Evolutionary conservation across 352 stramenopile species (phyloP).

Genomic region (Globisporangium splendens): DNA sequence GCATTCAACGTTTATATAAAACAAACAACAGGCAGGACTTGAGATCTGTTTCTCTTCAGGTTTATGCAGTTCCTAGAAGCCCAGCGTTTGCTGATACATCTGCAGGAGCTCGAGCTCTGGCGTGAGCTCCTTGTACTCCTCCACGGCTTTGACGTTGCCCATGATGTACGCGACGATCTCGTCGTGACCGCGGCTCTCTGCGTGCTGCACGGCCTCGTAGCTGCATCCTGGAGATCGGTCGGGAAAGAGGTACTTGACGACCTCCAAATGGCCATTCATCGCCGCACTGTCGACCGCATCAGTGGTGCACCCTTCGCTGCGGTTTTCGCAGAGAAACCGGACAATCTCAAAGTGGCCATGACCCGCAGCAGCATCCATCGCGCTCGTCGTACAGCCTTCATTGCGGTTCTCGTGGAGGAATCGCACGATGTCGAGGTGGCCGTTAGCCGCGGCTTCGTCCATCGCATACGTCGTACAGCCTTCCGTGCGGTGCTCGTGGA

Average conservation of each 20-base stretch:
- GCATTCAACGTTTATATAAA: too few relatives aligned
- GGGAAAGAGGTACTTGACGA: neutral
- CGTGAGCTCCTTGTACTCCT: too few relatives aligned
- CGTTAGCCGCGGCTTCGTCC: neutral
- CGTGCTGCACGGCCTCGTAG: neutral
- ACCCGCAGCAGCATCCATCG: neutral
- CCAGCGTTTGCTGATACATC: neutral
- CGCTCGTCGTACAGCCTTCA: neutral
- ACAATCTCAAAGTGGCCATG: neutral
- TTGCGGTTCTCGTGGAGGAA: neutral
- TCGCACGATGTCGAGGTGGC: neutral
- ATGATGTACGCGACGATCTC: neutral
- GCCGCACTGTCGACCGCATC: neutral
- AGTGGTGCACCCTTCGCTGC: neutral
- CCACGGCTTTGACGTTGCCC: neutral
- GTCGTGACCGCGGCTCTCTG: neutral
- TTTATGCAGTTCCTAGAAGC: neutral
- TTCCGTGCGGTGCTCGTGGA: neutral
- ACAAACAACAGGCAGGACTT: too few relatives aligned
- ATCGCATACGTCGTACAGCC: neutral
- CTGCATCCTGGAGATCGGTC: neutral
- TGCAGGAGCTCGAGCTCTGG: neutral
- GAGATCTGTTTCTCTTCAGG: too few relatives aligned
- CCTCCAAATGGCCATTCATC: neutral
- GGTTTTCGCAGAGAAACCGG: neutral